A percentile compares a stretch with the other conserved stretches of the same genome.
These are phyloP conservation scores for Akanthomyces dipterigenus DNA, from an alignment of 2,329 filamentous ascomycete species.

Conservation along the genomic window DNA sequence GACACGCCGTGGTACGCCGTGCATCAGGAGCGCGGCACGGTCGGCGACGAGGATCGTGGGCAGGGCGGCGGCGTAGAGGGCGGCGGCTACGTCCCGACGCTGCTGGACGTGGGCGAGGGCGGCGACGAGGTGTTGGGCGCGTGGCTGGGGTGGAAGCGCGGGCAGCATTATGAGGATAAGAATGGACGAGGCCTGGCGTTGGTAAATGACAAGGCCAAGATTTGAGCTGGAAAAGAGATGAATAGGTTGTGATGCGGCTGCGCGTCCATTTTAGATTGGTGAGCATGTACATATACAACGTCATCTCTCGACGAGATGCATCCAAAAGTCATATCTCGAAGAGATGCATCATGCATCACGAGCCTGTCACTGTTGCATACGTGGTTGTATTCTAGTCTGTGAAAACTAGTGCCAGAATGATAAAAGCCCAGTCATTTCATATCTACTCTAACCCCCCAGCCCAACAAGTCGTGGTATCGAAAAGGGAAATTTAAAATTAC, in stretches of 20 bases:
- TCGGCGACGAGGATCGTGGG: slow-evolving; percentile 36
- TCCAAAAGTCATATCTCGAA: neutral
- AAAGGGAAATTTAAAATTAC: slow-evolving; percentile 21
- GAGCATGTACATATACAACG: neutral
- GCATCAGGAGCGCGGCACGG: slow-evolving; percentile 31
- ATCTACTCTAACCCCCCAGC: slow-evolving; percentile 28
- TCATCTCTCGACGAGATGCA: neutral
- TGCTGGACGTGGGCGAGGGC: slow-evolving; percentile 60
- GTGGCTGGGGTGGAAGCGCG: slow-evolving; percentile 75
- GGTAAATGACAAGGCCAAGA: slow-evolving; percentile 22
- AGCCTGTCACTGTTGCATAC: neutral
- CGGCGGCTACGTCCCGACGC: slow-evolving; percentile 55
- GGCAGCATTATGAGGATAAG: slow-evolving; percentile 61
- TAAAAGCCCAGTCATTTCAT: slow-evolving; percentile 2
- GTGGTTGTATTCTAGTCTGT: neutral
- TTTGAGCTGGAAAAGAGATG: slow-evolving; percentile 18
- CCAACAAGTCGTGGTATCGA: slow-evolving; percentile 31
- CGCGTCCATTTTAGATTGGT: neutral
- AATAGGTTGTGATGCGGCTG: neutral
- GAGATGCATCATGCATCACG: no score
- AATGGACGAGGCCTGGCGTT: slow-evolving; percentile 52
- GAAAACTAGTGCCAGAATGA: neutral
- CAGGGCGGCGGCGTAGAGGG: slow-evolving; percentile 61
- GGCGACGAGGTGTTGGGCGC: slow-evolving; percentile 60
- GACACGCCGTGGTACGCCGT: slow-evolving; percentile 63